phyloP scores from a whole-genome alignment of 164 flowering plant species.

The Sextonia rubra region DNA sequence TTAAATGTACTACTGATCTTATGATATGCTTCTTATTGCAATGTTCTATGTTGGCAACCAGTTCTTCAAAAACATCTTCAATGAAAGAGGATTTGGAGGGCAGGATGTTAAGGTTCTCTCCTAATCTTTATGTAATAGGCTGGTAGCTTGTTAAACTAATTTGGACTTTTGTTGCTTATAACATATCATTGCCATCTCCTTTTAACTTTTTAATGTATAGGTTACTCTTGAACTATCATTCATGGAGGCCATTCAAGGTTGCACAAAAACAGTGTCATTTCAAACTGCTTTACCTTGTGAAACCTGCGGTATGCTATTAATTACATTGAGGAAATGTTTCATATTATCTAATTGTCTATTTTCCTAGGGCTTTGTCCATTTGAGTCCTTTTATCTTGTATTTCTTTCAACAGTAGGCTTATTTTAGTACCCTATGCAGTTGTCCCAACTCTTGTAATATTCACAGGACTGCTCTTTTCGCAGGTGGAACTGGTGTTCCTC shows the following conservation, averaged over 20 bases:
- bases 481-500: conserved; percentile 98
- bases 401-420: too few relatives aligned
- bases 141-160: too few relatives aligned
- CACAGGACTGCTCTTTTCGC: conserved; percentile 8
- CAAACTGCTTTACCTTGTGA: conserved; percentile 66
- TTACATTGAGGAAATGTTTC: background rate
- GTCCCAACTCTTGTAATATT: too few relatives aligned
- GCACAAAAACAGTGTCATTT: conserved; percentile 70
- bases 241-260: conserved; percentile 98
- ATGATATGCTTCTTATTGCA: conserved; percentile 5
- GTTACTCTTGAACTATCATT: conserved; percentile 72
- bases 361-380: too few relatives aligned
- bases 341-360: too few relatives aligned
- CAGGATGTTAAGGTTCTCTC: conserved; percentile 57
- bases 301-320: conserved; percentile 60
- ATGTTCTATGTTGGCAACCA: conserved; percentile 4
- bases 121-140: too few relatives aligned
- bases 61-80: conserved; percentile 31
- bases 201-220: conserved; percentile 23
- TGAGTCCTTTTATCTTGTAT: too few relatives aligned
- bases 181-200: background rate
- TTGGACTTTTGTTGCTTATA: too few relatives aligned
- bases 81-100: conserved; percentile 40
- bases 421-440: too few relatives aligned
- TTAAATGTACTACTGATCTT: background rate